Conservation (phyloP, 345 rosid species). For the Salix purpurea region DNA sequence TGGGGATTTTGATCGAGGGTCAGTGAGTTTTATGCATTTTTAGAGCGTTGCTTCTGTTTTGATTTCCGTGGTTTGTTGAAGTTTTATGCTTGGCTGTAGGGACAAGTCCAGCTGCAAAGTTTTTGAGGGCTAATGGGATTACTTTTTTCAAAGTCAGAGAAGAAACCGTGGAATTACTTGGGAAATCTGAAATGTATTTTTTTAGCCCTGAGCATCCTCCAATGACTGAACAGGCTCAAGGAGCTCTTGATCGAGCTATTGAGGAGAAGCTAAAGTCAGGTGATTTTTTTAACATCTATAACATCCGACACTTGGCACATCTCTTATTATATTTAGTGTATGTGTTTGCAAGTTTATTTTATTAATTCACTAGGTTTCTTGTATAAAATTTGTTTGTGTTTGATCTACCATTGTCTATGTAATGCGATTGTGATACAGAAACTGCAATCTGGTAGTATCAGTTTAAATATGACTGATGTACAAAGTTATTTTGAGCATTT, state of each 20-base stretch:
- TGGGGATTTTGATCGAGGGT: constrained; percentile 95
- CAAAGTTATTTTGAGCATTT: neutral
- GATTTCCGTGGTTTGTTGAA: neutral
- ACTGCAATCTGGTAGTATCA: neutral
- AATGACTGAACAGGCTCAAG: constrained; percentile 74
- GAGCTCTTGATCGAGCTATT: constrained; percentile 81
- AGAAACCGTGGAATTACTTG: constrained; percentile 64
- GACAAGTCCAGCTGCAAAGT: constrained; percentile 81
- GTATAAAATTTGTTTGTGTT: no score
- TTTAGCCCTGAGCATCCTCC: constrained; percentile 86
- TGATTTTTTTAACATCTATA: constrained; percentile 9
- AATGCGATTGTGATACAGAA: neutral
- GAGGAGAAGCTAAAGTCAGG: constrained; percentile 87
- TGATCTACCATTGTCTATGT: neutral
- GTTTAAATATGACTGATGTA: neutral
- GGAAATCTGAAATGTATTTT: constrained; percentile 70
- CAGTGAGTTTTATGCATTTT: constrained; percentile 15
- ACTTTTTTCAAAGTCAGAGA: constrained; percentile 69
- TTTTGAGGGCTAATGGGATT: constrained; percentile 71
- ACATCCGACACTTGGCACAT: neutral
- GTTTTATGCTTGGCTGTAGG: constrained; percentile 35
- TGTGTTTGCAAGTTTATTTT: neutral
- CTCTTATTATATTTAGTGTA: neutral
- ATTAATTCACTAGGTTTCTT: neutral
- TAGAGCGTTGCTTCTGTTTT: neutral